Evolutionary conservation across 2,329 filamentous ascomycete species (phyloP), one percentile per base, ranked within the genome.

Genomic region (Helicocarpus griseus): DNA sequence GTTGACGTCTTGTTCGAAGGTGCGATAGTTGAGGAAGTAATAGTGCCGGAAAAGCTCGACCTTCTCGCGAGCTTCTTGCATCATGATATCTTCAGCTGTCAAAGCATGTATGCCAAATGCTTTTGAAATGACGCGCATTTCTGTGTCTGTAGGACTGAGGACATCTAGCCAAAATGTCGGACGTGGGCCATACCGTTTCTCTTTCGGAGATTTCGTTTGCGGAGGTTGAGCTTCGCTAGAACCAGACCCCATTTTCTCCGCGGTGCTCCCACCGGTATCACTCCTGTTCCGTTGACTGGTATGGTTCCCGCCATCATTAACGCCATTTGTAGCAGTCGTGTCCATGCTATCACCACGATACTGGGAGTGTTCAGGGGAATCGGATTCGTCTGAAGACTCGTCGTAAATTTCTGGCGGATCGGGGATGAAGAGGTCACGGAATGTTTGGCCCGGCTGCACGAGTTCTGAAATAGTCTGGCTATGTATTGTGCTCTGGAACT

Each of bases 131-230:
- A 93, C 82, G 65, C 90, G 91, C 93, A 98, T 97, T 70, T 98
- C 93, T 0, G 84, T 82, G 63, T 97, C 90, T 0, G 90, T 96
- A 0, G 93, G 93, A 41, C 81, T 87, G 22, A 96, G 76, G 4
- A 98, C 81, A 69, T 98, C 93, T 3, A 98, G 79, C 93, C 93
- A 98, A 81, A 93, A 98, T 0, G 93, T 90, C 4, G 93, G 93
- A 5, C 90, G 82, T 24, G 93, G 86, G 1, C 91, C 91, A 58
- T 83, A 85, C 50, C 77, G 74, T 53, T 80, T 74, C 1, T 72
- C 65, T 56, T 77, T 79, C 17, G 45, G 22, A 13, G 63, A 60
- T 41, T 65, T 65, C 3, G 60, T 29, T n/a, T n/a, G n/a, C 41
- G n/a, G 48, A 11, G 53, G 53, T 6, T 44, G 38, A 24, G 21